These are phyloP conservation scores for Cordyceps cicadae DNA, from an alignment of 2,329 filamentous ascomycete genomes.

Conservation along the genomic window DNA sequence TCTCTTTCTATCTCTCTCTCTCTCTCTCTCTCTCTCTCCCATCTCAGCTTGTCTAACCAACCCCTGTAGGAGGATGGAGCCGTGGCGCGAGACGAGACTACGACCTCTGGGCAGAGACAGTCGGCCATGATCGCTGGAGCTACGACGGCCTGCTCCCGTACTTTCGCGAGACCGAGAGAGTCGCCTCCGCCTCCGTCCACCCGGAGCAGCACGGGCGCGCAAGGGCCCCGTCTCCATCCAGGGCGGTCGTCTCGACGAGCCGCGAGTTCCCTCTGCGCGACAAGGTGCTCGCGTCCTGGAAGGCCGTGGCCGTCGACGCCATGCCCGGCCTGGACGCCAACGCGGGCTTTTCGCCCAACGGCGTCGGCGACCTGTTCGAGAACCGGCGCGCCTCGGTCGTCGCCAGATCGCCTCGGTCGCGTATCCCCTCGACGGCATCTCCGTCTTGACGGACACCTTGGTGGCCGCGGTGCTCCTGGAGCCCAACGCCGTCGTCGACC, in stretches of 20 bases:
- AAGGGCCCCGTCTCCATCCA: constrained; percentile 27
- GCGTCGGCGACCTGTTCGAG: constrained; percentile 23
- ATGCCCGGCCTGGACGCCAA: constrained; percentile 19
- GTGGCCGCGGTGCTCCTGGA: constrained; percentile 18
- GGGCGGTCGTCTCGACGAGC: constrained; percentile 21
- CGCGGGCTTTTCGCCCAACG: constrained; percentile 19
- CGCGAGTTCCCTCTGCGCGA: constrained; percentile 31
- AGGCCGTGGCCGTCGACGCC: constrained; percentile 26
- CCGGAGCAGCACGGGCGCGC: constrained; percentile 27
- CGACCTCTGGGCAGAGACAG: constrained; percentile 30
- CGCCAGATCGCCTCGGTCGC: constrained; percentile 17
- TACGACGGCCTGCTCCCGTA: constrained; percentile 37
- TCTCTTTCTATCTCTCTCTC: too few species aligned
- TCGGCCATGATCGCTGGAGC: constrained; percentile 33
- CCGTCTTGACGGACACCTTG: constrained; percentile 19
- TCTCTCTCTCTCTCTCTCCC: too few species aligned
- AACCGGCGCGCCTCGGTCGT: constrained; percentile 17
- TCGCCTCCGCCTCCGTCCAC: constrained; percentile 19
- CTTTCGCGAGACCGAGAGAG: constrained; percentile 28
- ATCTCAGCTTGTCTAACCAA: too few species aligned
- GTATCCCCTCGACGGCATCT: constrained; percentile 18
- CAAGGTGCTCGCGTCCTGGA: constrained; percentile 28
- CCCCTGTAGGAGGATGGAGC: constrained; percentile 26
- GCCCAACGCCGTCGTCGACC: background rate
- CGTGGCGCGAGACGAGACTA: constrained; percentile 36